Base-by-base conservation (phyloP, 192 early-diverging fungal species). In the Backusella luteola region DNA sequence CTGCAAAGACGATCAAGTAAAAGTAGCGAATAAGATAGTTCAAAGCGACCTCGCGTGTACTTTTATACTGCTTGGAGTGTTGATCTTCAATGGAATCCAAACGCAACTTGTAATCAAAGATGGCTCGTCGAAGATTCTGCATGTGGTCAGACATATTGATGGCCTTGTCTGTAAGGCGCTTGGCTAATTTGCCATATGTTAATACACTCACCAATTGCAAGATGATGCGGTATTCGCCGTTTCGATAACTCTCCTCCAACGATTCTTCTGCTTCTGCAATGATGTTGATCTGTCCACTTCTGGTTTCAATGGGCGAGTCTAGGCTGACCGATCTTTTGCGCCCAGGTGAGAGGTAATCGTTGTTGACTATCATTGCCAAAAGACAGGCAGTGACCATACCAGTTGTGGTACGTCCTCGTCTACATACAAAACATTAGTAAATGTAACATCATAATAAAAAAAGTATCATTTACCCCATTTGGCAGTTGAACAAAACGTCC, bases 21-120 rank as follows among this genome's bases (percentile, higher is more conserved):
- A 90, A 89, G 80, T 91, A 91, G n/a, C 90, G 83, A 29, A 89
- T 77, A 29, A 91, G 83, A 41, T 91, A 91, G 75, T 91, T 91
- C 14, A 86, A 69, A 19, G 74, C 85, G 15, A 89, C 85, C 21
- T 85, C 80, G 4, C 69, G 53, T 52, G 83, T 66, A 9, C 46
- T 67, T 6, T 32, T 63, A 42, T 79, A 85, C 82, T 89, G 77
- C 46, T 66, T 52, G 1, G 81, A 73, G 59, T 85, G 73, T 11
- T 26, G 66, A 46, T 68, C 74, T n/a, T 84, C 79, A 39, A 87
- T 46, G 6, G 77, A 79, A 32, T 85, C 85, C 44, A 88, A 53
- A 17, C 89, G 75, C n/a, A 87, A 21, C 73, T 84, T 84, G 75
- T 86, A 90, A 59, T 91, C 89, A 66, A 85, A 87, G 44, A 91